Base-by-base conservation (phyloP, 2,329 filamentous ascomycete species). In the Fusarium stilboides region DNA sequence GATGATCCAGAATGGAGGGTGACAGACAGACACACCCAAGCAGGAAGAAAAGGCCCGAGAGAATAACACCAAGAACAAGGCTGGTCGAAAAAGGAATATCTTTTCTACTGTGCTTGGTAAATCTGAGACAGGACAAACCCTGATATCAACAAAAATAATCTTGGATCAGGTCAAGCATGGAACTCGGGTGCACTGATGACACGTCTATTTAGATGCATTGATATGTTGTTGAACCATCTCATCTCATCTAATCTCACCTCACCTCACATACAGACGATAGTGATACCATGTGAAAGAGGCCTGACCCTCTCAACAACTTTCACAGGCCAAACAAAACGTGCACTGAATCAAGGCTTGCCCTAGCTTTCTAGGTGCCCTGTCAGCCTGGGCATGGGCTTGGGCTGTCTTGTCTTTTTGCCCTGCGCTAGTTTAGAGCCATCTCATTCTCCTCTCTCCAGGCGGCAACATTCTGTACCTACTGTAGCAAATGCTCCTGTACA, bases 401-500 rank as follows among this genome's bases (percentile, higher is more conserved):
- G 47, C 49, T 33, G 42, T 42, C 14, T 36, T 31, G 28, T 12
- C 28, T 36, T 33, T 33, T 36, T 36, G 34, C 34, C 34, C 34
- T 36, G 34, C 42, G 52, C 52, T 47, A 55, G 34, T 54, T 31
- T 31, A 31, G 28, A 31, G 28, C 26, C 26, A 10, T 28, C 8
- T 28, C 7, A 5, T 6, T 24, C 22, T 24, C 22, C 22, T 24
- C 26, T 28, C 58, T 62, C 20, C 28, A 62, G 46, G 57, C 50
- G 50, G 45, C 45, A 36, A 37, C 44, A 43, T 37, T 22, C 22
- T 24, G 22, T 24, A 6, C 47, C 13, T 24, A 6, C 47, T 31
- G 28, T 31, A 54, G 58, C 56, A 69, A 70, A 68, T 70, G 62
- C 62, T 59, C 53, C 53, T 69, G 70, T 63, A 51, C 66, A 60